These are phyloP conservation scores for Oryza glaberrima DNA, from an alignment of 176 grass and related monocot genomes.

Conservation along the genomic window DNA sequence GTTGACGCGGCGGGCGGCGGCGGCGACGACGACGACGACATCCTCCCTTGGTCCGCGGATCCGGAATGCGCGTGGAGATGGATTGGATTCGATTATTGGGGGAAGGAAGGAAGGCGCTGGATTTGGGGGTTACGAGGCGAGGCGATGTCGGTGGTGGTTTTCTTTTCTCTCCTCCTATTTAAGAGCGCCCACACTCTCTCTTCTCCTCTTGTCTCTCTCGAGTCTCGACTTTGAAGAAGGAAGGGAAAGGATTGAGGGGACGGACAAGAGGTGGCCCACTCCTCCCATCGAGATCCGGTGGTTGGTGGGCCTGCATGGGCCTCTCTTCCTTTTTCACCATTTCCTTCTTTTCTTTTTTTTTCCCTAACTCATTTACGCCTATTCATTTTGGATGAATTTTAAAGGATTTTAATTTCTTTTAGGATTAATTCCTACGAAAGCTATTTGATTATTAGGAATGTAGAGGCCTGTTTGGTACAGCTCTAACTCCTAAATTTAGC, in stretches of 20 bases:
- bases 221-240: not conserved
- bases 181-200: not conserved
- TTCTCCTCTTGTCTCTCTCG: too few relatives aligned
- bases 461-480: too few relatives aligned
- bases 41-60: constrained; percentile 23
- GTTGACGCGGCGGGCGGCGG: not conserved
- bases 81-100: not conserved
- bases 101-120: not conserved
- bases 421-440: too few relatives aligned
- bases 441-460: too few relatives aligned
- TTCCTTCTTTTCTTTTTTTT: too few relatives aligned
- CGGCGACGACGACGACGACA: not conserved
- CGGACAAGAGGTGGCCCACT: not conserved
- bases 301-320: not conserved
- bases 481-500: too few relatives aligned
- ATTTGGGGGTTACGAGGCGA: not conserved
- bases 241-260: not conserved
- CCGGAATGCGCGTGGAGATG: constrained; percentile 32
- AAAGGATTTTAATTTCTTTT: too few relatives aligned
- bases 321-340: too few relatives aligned
- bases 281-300: constrained; percentile 4
- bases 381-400: too few relatives aligned
- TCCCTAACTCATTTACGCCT: too few relatives aligned
- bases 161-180: not conserved
- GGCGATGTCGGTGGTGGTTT: constrained; percentile 48